Percentiles rank a stretch among this genome's conserved stretches.
Evolutionary conservation across 1,284 basidiomycete species (phyloP).

Genomic region (Schizophyllum amplum): DNA sequence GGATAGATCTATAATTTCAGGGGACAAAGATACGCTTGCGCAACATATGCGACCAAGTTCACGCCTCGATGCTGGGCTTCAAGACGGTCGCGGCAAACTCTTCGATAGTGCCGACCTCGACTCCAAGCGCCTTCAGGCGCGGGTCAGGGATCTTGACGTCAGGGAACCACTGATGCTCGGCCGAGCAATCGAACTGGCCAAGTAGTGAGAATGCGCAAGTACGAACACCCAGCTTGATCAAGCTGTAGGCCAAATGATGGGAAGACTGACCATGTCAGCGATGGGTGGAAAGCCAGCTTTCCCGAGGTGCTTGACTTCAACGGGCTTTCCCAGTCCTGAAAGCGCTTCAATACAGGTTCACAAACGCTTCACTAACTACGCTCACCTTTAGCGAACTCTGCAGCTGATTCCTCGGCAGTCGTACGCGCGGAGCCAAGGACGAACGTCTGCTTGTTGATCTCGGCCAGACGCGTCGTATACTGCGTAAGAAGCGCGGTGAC

Average conservation of each 20-base stretch:
- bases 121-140: slow-evolving; percentile 5
- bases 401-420: not conserved
- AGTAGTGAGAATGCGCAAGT: not conserved
- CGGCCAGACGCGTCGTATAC: not conserved
- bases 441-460: not conserved
- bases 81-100: not conserved
- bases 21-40: too few species aligned
- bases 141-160: slow-evolving; percentile 6
- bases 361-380: too few species aligned
- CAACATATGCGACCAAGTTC: too few species aligned
- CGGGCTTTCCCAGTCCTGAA: not conserved
- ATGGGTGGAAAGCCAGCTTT: not conserved
- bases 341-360: too few species aligned
- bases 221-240: too few species aligned
- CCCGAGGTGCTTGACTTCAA: not conserved
- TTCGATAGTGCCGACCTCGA: slow-evolving; percentile 4
- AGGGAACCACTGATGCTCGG: slow-evolving; percentile 3
- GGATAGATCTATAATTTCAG: too few species aligned
- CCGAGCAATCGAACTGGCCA: slow-evolving; percentile 1
- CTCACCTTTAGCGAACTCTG: not conserved
- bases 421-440: not conserved
- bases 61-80: too few species aligned
- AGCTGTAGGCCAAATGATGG: too few species aligned
- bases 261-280: not conserved
- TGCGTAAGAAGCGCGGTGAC: slow-evolving; percentile 4